Base-by-base conservation (phyloP, 2,329 filamentous ascomycete species). In the Alternaria sp. region DNA sequence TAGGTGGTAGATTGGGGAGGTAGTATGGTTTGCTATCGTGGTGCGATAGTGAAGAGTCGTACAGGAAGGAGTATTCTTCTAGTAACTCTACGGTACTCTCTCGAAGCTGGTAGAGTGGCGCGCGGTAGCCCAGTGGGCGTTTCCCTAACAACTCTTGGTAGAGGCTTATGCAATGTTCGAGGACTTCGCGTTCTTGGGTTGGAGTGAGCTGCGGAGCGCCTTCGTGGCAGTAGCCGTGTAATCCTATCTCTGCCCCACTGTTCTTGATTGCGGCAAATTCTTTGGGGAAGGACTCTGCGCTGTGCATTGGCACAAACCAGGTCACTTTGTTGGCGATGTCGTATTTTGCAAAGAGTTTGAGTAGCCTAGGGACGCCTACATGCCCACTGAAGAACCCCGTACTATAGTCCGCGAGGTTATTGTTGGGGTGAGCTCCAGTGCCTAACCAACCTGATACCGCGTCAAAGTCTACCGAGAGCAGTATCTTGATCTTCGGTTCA, bases 301-400 rank as follows among this genome's bases (percentile, higher is more conserved):
- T 85, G 74, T 88, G 86, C 47, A 86, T 86, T 0, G 86, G 86
- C 11, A 88, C 82, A 67, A 87, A 88, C 86, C 86, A 88, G 4
- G 86, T 87, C 28, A 85, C 79, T 59, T 83, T 84, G 28, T 85
- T 79, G 3, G 84, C 76, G 24, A 88, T 81, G 1, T 73, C 69
- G 42, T 85, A 80, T 65, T 83, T 85, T 32, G 81, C 79, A 68
- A 88, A 84, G 51, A 88, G 75, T 46, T 81, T 83, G 9, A 88
- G 75, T 3, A 88, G 78, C 9, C 86, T 81, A 0, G 83, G 83
- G 0, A 87, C 85, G 34, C 86, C 86, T n/a, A 87, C 84, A 55
- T 82, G 79, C 1, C 82, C 86, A 44, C 82, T 81, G 72, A 88
- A 86, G 70, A 86, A 84, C 8, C 86, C 85, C 4, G 82, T 76